These are phyloP conservation scores for Stevia rebaudiana DNA, from an alignment of 140 eudicot species.

Conservation along the genomic window DNA sequence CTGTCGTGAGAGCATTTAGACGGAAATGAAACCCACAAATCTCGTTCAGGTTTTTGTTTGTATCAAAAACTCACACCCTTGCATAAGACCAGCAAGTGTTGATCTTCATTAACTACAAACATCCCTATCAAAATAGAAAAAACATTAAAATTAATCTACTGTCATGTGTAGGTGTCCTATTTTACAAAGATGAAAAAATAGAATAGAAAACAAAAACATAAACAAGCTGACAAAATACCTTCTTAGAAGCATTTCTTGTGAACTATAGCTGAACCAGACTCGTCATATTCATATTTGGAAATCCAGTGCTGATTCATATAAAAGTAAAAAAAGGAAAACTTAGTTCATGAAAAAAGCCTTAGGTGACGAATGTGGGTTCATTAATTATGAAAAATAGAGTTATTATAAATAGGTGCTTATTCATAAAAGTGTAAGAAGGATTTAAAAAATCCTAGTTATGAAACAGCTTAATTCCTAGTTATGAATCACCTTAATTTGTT, in stretches of 20 bases:
- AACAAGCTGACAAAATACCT: not conserved
- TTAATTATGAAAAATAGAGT: too few relatives aligned
- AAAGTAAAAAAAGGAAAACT: not conserved
- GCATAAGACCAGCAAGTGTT: not conserved
- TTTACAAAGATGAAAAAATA: not conserved
- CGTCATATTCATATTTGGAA: not conserved
- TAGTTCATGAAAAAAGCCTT: not conserved
- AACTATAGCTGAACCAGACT: conserved; percentile 16
- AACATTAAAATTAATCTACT: not conserved
- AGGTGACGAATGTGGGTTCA: not conserved
- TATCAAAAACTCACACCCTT: not conserved
- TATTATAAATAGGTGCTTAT: too few relatives aligned
- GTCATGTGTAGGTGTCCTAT: not conserved
- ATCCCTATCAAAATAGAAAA: not conserved
- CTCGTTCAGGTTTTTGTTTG: not conserved
- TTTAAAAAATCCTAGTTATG: too few relatives aligned
- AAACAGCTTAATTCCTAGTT: too few relatives aligned
- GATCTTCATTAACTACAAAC: not conserved
- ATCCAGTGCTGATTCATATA: not conserved
- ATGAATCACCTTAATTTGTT: too few relatives aligned
- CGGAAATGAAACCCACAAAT: too few relatives aligned
- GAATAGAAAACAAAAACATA: not conserved
- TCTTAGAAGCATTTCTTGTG: conserved; percentile 10
- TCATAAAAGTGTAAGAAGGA: too few relatives aligned
- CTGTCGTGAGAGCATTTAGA: too few relatives aligned